These are phyloP conservation scores for Cicer cuneatum DNA, from an alignment of 306 rosid genomes.

Conservation along the genomic window DNA sequence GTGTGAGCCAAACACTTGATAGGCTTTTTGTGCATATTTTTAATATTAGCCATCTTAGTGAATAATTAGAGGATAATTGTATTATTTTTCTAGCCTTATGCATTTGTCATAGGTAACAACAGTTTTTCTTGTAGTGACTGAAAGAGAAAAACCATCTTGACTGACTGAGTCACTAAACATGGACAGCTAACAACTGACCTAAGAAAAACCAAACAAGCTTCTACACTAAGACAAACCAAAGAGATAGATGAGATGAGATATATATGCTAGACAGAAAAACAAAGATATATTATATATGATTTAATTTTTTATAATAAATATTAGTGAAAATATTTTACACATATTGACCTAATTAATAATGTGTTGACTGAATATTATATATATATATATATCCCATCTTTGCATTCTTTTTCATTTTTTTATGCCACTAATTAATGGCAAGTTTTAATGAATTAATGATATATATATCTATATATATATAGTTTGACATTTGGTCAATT, in stretches of 20 bases:
- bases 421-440: no score
- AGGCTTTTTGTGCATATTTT: background rate
- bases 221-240: background rate
- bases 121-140: no score
- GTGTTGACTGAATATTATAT: no score
- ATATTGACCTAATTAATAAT: no score
- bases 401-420: no score
- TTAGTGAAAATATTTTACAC: no score
- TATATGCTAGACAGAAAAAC: background rate
- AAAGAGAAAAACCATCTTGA: background rate
- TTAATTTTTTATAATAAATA: no score
- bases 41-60: background rate
- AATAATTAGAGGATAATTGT: background rate
- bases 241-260: background rate
- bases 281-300: background rate
- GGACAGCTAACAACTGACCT: background rate
- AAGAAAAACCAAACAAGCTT: background rate
- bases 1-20: constrained; percentile 6
- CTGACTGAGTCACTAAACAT: background rate
- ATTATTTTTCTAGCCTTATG: background rate
- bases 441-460: no score
- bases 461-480: no score
- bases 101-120: no score
- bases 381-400: no score
- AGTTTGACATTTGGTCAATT: no score